Conservation (phyloP, 225 moss, liverwort and hornwort species). For the Bryum argenteum region DNA sequence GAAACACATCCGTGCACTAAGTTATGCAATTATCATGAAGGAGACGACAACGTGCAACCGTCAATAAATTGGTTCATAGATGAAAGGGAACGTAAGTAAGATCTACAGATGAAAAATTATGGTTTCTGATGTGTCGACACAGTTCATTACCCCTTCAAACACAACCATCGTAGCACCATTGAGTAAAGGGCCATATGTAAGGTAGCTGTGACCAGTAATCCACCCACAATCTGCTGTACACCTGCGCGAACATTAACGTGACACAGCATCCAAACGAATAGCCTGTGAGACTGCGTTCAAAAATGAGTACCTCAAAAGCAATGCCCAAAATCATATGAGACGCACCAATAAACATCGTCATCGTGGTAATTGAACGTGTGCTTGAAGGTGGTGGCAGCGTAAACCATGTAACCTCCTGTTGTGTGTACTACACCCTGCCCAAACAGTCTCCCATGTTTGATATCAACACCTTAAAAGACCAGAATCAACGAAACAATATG, state of each 20-base stretch:
- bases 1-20: background rate
- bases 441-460: conserved; percentile 23
- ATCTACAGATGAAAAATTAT: background rate
- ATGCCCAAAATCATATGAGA: conserved; percentile 1
- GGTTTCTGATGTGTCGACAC: background rate
- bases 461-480: background rate
- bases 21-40: background rate
- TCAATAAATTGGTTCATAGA: background rate
- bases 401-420: conserved; percentile 73
- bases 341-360: conserved; percentile 61
- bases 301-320: conserved; percentile 14
- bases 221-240: conserved; percentile 99
- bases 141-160: conserved; percentile 80
- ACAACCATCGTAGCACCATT: conserved; percentile 87
- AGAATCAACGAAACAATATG: conserved; percentile 11
- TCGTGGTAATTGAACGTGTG: conserved; percentile 69
- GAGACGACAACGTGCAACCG: background rate
- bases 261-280: background rate
- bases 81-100: background rate
- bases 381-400: conserved; percentile 65
- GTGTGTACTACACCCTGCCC: conserved; percentile 66
- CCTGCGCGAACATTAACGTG: conserved; percentile 50
- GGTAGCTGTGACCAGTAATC: conserved; percentile 98
- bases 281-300: background rate
- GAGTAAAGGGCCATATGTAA: conserved; percentile 92